Conservation (phyloP, 2,329 filamentous ascomycete genomes). For the Alternaria viburni region DNA sequence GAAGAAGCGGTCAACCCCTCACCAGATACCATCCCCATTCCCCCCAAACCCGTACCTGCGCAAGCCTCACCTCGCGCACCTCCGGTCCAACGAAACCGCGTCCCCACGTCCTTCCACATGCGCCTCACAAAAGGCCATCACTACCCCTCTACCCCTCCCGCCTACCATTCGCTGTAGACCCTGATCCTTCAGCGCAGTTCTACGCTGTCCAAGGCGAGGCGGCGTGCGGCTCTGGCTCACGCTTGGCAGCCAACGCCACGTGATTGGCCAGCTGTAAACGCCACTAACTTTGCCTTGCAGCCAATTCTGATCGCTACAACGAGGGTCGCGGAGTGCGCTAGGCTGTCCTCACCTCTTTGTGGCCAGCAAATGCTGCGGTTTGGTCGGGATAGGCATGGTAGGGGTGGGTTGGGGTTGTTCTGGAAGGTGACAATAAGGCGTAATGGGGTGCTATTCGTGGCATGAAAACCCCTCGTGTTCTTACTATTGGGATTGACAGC, state of each 20-base stretch:
- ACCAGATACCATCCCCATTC: not conserved
- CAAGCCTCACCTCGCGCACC: not conserved
- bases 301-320: slow-evolving; percentile 4
- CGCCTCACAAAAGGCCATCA: not conserved
- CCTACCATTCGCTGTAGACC: not conserved
- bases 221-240: not conserved
- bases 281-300: slow-evolving; percentile 11
- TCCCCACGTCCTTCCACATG: not conserved
- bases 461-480: slow-evolving; percentile 7
- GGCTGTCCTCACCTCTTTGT: not conserved
- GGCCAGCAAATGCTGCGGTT: not conserved
- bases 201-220: not conserved
- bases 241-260: not conserved
- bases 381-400: not conserved
- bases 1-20: not conserved
- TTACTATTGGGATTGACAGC: not conserved
- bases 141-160: not conserved
- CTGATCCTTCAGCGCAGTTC: not conserved
- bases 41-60: not conserved
- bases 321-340: not conserved
- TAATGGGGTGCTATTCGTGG: not conserved
- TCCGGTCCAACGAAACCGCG: not conserved
- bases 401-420: not conserved
- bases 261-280: slow-evolving; percentile 1
- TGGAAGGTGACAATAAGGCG: not conserved